phyloP scores from a whole-genome alignment of 1,284 basidiomycete genomes.

The Ustilago crameri region DNA sequence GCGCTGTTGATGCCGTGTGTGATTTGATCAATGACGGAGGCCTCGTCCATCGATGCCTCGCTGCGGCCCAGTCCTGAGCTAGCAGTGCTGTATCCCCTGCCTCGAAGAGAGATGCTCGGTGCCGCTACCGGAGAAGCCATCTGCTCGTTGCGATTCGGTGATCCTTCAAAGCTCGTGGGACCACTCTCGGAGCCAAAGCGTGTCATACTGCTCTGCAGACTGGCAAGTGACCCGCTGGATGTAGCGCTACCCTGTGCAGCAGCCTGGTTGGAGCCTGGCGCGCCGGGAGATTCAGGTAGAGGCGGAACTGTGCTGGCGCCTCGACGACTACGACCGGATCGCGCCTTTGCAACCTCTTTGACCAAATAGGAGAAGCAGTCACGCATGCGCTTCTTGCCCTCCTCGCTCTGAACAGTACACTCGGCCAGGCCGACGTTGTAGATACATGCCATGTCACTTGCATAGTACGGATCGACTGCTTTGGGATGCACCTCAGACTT shows the following conservation, averaged over 20 bases:
- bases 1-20: background rate
- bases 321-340: conserved; percentile 40
- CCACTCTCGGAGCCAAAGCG: background rate
- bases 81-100: conserved; percentile 29
- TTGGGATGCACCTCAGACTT: conserved; percentile 63
- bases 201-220: conserved; percentile 10
- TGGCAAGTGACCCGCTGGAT: conserved; percentile 8
- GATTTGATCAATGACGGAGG: conserved; percentile 3
- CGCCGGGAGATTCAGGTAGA: background rate
- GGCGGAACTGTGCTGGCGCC: conserved; percentile 30
- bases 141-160: background rate
- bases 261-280: conserved; percentile 1
- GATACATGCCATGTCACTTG: conserved; percentile 62
- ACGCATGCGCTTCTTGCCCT: conserved; percentile 64
- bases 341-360: conserved; percentile 62
- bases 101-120: conserved; percentile 8
- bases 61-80: conserved; percentile 22
- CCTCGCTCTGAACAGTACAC: conserved; percentile 61
- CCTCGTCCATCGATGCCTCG: conserved; percentile 10
- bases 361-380: conserved; percentile 64
- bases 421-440: conserved; percentile 64
- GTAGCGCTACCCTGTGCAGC: conserved; percentile 13
- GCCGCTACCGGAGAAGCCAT: conserved; percentile 6
- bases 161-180: conserved; percentile 3
- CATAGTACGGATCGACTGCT: conserved; percentile 63